Base-by-base conservation (phyloP, 2,329 filamentous ascomycete genomes). In the Ascochyta rabiei region DNA sequence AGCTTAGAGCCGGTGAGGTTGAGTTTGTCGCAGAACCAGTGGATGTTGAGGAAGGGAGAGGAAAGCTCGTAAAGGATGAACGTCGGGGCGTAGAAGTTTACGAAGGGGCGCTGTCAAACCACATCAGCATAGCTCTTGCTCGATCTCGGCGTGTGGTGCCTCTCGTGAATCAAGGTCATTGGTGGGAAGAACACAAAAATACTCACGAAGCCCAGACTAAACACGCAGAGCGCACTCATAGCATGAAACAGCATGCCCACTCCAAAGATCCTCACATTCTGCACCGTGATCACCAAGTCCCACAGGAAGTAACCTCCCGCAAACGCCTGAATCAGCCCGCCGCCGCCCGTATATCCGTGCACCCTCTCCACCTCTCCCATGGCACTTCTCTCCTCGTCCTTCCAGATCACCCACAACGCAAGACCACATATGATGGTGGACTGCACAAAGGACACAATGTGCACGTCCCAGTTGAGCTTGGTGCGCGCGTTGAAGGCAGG, bases 1-100 rank as follows among this genome's bases (percentile, higher is more conserved):
- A 85, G 75, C 48, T 80, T 81, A 18, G 87, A 86, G 31, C 91
- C 91, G 0, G 91, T 95, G 81, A 91, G 86, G 67, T 86, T 83
- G 55, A 93, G 79, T 79, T 96, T 96, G 77, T 96, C 91, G 76
- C 89, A 90, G 79, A 95, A 95, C 91, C 91, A 96, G 80, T 96
- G 91, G 71, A 93, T 84, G 72, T 96, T 96, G 53, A 95, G 82
- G 75, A 95, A 93, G 7, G 90, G 90, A 4, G 88, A 89, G 23
- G 89, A 93, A 34, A 96, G 84, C 75, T 96, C 91, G 84, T 92
- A 96, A 54, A 95, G 86, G 67, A 96, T 90, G 75, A 96, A 96
- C 56, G 86, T 85, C 52, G 84, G 83, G 52, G 84, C 89, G 75
- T 95, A 96, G 79, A 87, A 93, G 79, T 93, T 93, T 61, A 93